These are phyloP conservation scores for Plasmodium reichenowi DNA, from an alignment of 169 alveolate species.

Conservation along the genomic window DNA sequence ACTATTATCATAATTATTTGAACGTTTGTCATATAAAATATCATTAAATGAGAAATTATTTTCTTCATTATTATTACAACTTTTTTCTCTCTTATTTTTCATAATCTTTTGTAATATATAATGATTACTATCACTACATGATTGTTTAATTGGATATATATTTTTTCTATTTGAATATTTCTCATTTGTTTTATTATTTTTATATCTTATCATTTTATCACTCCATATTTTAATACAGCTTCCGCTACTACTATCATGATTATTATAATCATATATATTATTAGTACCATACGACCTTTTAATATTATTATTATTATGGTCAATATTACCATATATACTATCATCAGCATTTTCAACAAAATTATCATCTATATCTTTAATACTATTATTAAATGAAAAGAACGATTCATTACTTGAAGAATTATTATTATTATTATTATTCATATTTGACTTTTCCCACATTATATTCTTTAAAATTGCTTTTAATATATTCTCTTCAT, in stretches of 20 bases:
- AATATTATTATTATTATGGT: conserved; percentile 5
- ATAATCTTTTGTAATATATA: too few relatives aligned
- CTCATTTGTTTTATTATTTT: too few relatives aligned
- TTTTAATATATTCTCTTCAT: conserved; percentile 42
- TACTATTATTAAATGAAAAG: not conserved
- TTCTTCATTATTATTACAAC: too few relatives aligned
- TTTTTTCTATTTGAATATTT: too few relatives aligned
- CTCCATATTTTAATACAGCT: not conserved
- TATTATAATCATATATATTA: not conserved
- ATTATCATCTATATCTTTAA: conserved; percentile 1
- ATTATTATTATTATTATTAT: not conserved
- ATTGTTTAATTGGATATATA: too few relatives aligned
- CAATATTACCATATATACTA: conserved; percentile 7
- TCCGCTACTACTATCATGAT: not conserved
- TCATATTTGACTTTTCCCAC: conserved; percentile 11
- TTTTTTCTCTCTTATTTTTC: too few relatives aligned
- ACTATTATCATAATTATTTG: too few relatives aligned
- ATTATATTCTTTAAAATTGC: conserved; percentile 47
- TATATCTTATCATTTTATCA: too few relatives aligned
- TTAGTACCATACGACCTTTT: not conserved
- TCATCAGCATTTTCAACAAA: conserved; percentile 1
- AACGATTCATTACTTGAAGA: conserved; percentile 5
- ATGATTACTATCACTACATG: too few relatives aligned
- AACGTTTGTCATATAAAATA: too few relatives aligned
- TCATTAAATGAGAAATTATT: too few relatives aligned